Evolutionary conservation across 176 grass and related monocot species (phyloP).

Genomic region (Aechmea fasciata): DNA sequence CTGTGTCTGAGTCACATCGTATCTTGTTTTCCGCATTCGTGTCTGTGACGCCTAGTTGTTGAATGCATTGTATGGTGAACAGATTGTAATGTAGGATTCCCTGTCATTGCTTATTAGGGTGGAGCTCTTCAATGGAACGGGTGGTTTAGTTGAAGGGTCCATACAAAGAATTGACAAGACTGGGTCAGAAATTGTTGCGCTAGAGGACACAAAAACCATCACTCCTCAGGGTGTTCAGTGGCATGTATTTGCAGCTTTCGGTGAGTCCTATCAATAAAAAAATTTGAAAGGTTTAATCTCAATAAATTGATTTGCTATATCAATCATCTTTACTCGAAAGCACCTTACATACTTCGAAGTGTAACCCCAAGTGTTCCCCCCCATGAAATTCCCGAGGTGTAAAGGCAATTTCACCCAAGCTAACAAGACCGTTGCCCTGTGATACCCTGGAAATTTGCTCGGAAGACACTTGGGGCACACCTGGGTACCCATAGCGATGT

Average conservation of each 20-base stretch:
- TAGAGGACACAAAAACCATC: constrained; percentile 48
- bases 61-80: neutral
- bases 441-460: too few species aligned
- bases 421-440: too few species aligned
- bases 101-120: constrained; percentile 37
- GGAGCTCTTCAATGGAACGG: constrained; percentile 71
- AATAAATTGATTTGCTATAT: too few species aligned
- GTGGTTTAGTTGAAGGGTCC: constrained; percentile 67
- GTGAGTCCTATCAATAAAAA: constrained; percentile 27
- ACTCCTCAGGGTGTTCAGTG: constrained; percentile 63
- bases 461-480: too few species aligned
- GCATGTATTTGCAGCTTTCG: constrained; percentile 88
- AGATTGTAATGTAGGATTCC: neutral
- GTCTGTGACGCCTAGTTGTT: too few species aligned
- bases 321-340: too few species aligned
- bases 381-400: too few species aligned
- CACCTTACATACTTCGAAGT: too few species aligned
- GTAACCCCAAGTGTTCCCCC: too few species aligned
- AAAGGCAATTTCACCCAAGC: too few species aligned
- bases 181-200: constrained; percentile 54
- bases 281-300: neutral
- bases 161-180: constrained; percentile 59
- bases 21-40: too few species aligned
- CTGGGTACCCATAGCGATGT: neutral
- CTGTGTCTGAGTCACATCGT: too few species aligned